Evolutionary conservation across 805 yeast genomes (phyloP), one percentile per base, ranked within the genome.

Genomic region (Ogataea paradorogensis): DNA sequence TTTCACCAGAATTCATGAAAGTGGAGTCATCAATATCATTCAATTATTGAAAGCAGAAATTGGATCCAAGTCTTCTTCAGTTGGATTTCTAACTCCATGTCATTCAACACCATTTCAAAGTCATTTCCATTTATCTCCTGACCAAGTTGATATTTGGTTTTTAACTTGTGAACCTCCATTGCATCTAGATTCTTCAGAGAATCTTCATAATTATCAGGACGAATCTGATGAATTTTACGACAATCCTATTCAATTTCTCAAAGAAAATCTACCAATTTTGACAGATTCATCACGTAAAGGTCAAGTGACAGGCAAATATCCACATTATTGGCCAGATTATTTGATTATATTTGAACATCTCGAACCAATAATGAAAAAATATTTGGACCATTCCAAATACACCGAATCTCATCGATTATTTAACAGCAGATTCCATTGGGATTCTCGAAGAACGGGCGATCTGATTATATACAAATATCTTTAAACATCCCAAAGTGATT

Each of bases 51-150:
- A 80, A 28, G 45, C 53, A 5, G 35, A 47, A 9, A 47, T 58
- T 4, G 30, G 51, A 5, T 15, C 38, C 4, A 15, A 10, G 2
- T 22, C 27, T 3, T 40, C 39, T 11, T 16, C 26, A 9, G 63
- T 90, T 21, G 95, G 96, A 0, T 86, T 93, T 51, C 61, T 93
- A 11, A 88, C 90, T 56, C 99, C 99, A 0, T 93, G 99, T 54
- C 99, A 93, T 61, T 90, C 98, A 0, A 91, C 97, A 0, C 99
- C 99, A 2, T 85, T 93, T 80, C 96, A 88, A 56, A 77, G 93
- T 18, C 80, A 84, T 56, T 62, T 93, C 28, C 95, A 90, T 55
- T 64, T 84, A 15, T 59, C 66, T 8, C 58, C 66, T 13, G 51
- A 52, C 1, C 50, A 58, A 1, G 72, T 75, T 9, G 45, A 61